Conservation (phyloP, 352 stramenopile genomes). For the Elongisporangium anandrum region DNA sequence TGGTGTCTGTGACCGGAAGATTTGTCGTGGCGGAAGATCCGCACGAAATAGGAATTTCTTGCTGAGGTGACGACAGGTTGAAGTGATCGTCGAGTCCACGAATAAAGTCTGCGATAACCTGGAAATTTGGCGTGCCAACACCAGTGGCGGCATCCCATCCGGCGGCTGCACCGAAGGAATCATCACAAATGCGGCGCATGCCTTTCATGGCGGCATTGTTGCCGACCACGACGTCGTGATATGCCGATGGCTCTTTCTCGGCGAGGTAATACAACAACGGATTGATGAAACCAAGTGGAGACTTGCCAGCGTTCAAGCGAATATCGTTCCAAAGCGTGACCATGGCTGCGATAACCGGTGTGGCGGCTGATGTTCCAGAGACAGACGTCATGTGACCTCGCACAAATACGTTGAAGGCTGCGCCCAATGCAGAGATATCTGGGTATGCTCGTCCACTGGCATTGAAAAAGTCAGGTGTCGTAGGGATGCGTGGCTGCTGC, state of each 20-base stretch:
- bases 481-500: constrained; percentile 38
- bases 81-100: constrained; percentile 44
- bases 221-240: constrained; percentile 84
- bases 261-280: constrained; percentile 79
- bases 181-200: constrained; percentile 34
- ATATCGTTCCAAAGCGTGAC: constrained; percentile 87
- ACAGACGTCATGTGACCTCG: constrained; percentile 38
- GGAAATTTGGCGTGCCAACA: constrained; percentile 83
- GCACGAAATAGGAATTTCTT: neutral
- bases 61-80: constrained; percentile 24
- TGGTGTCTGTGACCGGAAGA: neutral
- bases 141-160: constrained; percentile 90
- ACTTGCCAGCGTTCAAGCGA: constrained; percentile 74
- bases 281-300: constrained; percentile 84
- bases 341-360: constrained; percentile 81
- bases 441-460: constrained; percentile 82
- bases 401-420: constrained; percentile 63
- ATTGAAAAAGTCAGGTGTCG: constrained; percentile 67
- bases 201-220: constrained; percentile 72
- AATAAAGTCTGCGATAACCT: constrained; percentile 55
- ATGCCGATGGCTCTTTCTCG: constrained; percentile 46
- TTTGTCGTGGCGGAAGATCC: constrained; percentile 3
- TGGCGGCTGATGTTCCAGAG: constrained; percentile 84
- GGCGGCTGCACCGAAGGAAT: constrained; percentile 76
- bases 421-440: constrained; percentile 80